Percentiles rank a stretch among this genome's conserved stretches.
Evolutionary conservation across 345 rosid species (phyloP).

Genomic region (Gynandropsis gynandra): DNA sequence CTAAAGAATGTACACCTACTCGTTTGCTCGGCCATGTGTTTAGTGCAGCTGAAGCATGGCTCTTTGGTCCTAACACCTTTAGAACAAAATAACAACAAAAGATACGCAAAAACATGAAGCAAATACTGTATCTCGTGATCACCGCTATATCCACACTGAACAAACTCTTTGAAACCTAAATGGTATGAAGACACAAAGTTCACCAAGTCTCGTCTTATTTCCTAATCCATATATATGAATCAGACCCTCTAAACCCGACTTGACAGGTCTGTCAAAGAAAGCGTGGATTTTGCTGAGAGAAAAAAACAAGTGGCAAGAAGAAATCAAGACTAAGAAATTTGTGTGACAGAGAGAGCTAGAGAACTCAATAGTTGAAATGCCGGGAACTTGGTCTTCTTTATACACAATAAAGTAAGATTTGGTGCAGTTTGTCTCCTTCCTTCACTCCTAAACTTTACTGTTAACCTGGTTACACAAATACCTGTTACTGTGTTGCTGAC

Average conservation of each 20-base stretch:
- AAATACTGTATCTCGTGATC: neutral
- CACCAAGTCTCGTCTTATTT: too few species aligned
- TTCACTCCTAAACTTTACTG: too few species aligned
- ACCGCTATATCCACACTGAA: neutral
- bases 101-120: conserved; percentile 18
- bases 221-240: too few species aligned
- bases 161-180: neutral
- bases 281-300: too few species aligned
- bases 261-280: too few species aligned
- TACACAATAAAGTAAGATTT: too few species aligned
- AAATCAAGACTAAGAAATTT: neutral
- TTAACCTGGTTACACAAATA: too few species aligned
- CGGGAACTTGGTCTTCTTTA: too few species aligned
- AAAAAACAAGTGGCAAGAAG: neutral
- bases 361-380: too few species aligned
- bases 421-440: too few species aligned
- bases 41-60: conserved; percentile 40
- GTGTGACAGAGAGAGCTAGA: too few species aligned
- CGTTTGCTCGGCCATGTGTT: conserved; percentile 58
- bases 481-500: too few species aligned
- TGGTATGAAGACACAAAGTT: neutral
- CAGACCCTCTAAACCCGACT: conserved; percentile 33
- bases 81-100: conserved; percentile 29
- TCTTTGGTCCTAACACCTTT: conserved; percentile 82
- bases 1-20: conserved; percentile 73